Evolutionary conservation across 164 flowering plant genomes (phyloP), one percentile per base, ranked within the genome.

Genomic region (Nymphaea colorata): DNA sequence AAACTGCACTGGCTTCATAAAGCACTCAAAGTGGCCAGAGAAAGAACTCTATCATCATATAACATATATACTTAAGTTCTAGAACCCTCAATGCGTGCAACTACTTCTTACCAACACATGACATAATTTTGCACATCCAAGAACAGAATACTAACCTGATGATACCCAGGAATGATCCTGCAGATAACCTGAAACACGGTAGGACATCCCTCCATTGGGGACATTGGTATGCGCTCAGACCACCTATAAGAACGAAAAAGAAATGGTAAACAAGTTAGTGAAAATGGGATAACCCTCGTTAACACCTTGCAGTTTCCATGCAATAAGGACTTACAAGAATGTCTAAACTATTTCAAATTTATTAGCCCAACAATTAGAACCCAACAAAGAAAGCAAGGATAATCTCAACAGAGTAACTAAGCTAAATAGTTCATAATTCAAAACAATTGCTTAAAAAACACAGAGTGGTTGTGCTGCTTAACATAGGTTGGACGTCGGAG

Each of bases 171-270:
- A 4, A 86, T 66, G 69, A 92, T 68, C 74, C 79, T 79, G 77
- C 78, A 87, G 65, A 92, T 76, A 41, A 78, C 82, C 82, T 86
- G 96, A 82, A 88, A 92, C 4, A 92, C 93, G 43, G 83, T 82
- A 5, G 94, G 92, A 74, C 91, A 88, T 51, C 96, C 98, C 78
- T 92, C 96, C 69, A 90, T 82, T 0, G 92, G 96, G 18, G 94
- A 82, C 98, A 92, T 90, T 47, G 79, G 83, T 72, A 83, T 70
- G 57, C 81, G 84, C 63, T 84, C 84, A 10, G 86, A 73, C 98
- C 98, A 92, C 84, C 98, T 92, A 72, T 67, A 64, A 67, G 25
- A 45, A 43, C 14, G 12, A 51, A 51, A 51, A 15, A 51, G 15
- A 51, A 51, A 51, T 4, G 14, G 12, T 51, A 8, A 7, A 8